Evolutionary conservation across 768 basidiomycete genomes (phyloP), one percentile per base, ranked within the genome.

Genomic region (Paxillus ammoniavirescens): DNA sequence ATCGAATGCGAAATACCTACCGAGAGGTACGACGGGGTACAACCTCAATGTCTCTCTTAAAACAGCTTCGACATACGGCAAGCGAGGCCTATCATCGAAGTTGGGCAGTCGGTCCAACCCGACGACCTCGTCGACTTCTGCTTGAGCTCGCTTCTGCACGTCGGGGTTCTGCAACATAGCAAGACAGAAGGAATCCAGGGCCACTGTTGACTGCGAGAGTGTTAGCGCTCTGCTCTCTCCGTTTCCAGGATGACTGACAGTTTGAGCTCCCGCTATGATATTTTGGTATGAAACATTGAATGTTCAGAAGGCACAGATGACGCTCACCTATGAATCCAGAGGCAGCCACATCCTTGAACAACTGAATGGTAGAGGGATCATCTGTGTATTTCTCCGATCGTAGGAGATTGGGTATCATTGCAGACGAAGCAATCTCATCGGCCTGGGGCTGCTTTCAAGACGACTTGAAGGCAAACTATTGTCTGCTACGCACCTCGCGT

Each of bases 51-150:
- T 46, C 28, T 52, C 51, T 45, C 43, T 33, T 21, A 44, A 23
- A 36, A 52, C 12, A 26, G 54, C 54, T 2, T 42, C 54, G 0
- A 53, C 28, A n/a, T 55, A 55, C 2, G 54, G 54, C n/a, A 55
- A 23, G 4, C 12, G 10, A 17, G 47, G 40, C 18, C 35, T n/a
- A 18, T 55, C 54, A 8, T 42, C 28, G 28, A 55, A 53, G 23
- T 30, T 26, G 1, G 54, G 54, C 15, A 55, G 15, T 26, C 54
- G 28, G 26, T 55, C 52, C 28, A 14, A n/a, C 2, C 54, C 54
- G 40, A 55, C 38, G 17, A 53, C 51, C 2, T 41, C 30, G 15
- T 57, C 55, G 23, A 52, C 37, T 35, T 52, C 51, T 23, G 51
- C 43, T 28, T 50, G 50, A 30, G 50, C 50, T 28, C 33, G 23